phyloP scores from a whole-genome alignment of 148 eudicot species.

The Salicornia ramosissima region DNA sequence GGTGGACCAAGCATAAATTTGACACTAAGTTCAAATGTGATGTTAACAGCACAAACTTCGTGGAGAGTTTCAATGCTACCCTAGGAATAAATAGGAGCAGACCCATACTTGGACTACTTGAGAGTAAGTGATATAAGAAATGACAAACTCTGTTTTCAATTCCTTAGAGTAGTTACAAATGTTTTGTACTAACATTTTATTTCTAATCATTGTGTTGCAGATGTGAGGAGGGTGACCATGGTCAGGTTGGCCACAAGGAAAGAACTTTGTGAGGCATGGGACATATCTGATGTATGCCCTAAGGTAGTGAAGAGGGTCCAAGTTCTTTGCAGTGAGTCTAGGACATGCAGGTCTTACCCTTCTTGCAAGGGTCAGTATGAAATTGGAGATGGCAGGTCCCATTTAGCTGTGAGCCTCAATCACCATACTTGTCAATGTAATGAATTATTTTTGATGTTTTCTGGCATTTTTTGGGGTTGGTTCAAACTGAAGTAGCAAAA shows the following conservation, averaged over 20 bases:
- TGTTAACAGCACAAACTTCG: background rate
- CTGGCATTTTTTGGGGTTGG: no score
- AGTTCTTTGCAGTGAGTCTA: background rate
- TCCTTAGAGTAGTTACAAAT: no score
- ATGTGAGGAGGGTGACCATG: background rate
- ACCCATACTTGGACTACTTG: background rate
- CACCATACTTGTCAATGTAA: background rate
- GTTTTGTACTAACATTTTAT: no score
- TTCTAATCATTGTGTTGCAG: background rate
- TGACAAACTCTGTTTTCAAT: no score
- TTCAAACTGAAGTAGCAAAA: no score
- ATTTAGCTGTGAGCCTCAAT: background rate
- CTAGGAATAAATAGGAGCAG: background rate
- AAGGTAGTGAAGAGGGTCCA: background rate
- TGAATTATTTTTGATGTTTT: background rate
- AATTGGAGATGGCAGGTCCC: background rate
- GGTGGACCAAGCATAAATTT: background rate
- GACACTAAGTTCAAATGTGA: background rate
- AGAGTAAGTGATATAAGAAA: no score
- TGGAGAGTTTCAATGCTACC: background rate
- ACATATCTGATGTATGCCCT: background rate
- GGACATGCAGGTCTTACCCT: background rate
- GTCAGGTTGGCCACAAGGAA: background rate
- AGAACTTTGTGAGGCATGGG: background rate
- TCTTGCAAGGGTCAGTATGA: background rate